Evolutionary conservation across 2,329 filamentous ascomycete species (phyloP), one percentile per base, ranked within the genome.

Genomic region (Pseudogymnoascus pannorum): DNA sequence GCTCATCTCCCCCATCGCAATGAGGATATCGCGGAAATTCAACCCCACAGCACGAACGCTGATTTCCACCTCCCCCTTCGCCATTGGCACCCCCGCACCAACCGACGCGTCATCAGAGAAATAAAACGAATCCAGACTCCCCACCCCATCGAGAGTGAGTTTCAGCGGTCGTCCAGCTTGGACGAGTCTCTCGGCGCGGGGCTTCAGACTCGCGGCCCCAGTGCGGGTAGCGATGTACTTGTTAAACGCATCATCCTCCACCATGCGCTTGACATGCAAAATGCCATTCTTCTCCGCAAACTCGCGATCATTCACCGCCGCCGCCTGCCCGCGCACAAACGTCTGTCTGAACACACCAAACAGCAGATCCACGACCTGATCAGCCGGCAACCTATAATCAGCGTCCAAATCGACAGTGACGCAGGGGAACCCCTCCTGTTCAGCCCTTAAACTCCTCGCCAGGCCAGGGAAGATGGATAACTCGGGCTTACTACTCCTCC

Each of bases 21-120:
- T 68, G 57, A 72, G 69, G 18, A 74, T 68, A 62, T 75, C 73
- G 20, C 70, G 70, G 65, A 74, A 73, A 60, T 74, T 75, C 31
- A 75, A 64, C 14, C 71, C 69, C 0, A 67, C 68, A 7, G 72
- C 72, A 57, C 74, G 74, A 60, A 68, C 63, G 33, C 66, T 58
- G 11, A 71, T 67, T 31, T 70, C 68, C 3, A 71, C 64, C 26
- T 66, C 63, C 38, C 38, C 38, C 11, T 12, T 14, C 4, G 38
- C 38, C 18, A 42, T 42, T 6, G 60, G 57, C 16, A 71, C 54
- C 1, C 40, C 18, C n/a, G 59, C 61, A 1, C 59, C 64, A 2
- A 66, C 63, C 3, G 73, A 51, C 6, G 59, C 54, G 59, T 71
- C 68, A 51, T 71, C 68, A 5, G 58, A 59, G 48, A 69, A 71